phyloP scores from a whole-genome alignment of 441 rosid genomes.

The Theobroma grandiflorum region DNA sequence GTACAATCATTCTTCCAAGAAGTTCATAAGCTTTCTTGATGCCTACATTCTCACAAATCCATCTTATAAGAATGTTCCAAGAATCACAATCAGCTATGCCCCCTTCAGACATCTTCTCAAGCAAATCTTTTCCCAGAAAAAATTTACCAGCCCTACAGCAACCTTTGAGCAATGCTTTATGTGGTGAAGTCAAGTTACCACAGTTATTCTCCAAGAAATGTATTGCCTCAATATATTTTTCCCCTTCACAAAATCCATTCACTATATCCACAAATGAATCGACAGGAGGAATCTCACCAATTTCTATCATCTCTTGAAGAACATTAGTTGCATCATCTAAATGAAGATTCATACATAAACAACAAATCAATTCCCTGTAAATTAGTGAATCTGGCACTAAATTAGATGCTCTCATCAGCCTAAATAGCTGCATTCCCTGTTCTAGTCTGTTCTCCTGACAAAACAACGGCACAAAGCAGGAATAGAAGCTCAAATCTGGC shows the following conservation, averaged over 20 bases:
- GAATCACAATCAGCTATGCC: constrained; percentile 51
- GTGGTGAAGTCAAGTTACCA: constrained; percentile 41
- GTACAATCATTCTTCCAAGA: constrained; percentile 55
- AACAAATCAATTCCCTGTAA: constrained; percentile 42
- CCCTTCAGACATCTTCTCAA: constrained; percentile 47
- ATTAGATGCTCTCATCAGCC: constrained; percentile 49
- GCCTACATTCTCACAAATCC: constrained; percentile 49
- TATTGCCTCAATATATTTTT: constrained; percentile 41
- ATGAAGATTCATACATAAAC: constrained; percentile 47
- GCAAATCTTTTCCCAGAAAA: constrained; percentile 42
- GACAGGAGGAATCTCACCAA: constrained; percentile 31
- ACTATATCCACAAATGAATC: constrained; percentile 46
- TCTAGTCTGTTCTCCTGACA: constrained; percentile 50
- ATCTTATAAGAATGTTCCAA: constrained; percentile 60
- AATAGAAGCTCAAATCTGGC: constrained; percentile 45
- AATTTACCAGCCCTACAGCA: constrained; percentile 50
- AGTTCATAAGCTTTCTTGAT: constrained; percentile 48
- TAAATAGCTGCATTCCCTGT: constrained; percentile 47
- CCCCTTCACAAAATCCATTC: constrained; percentile 45
- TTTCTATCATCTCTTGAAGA: constrained; percentile 51
- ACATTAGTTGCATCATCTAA: constrained; percentile 48
- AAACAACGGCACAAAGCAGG: constrained; percentile 45
- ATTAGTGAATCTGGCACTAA: constrained; percentile 39
- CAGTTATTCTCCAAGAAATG: constrained; percentile 52
- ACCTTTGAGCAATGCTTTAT: constrained; percentile 56